phyloP scores from a whole-genome alignment of 768 basidiomycete species.

The Boletus bicolor region DNA sequence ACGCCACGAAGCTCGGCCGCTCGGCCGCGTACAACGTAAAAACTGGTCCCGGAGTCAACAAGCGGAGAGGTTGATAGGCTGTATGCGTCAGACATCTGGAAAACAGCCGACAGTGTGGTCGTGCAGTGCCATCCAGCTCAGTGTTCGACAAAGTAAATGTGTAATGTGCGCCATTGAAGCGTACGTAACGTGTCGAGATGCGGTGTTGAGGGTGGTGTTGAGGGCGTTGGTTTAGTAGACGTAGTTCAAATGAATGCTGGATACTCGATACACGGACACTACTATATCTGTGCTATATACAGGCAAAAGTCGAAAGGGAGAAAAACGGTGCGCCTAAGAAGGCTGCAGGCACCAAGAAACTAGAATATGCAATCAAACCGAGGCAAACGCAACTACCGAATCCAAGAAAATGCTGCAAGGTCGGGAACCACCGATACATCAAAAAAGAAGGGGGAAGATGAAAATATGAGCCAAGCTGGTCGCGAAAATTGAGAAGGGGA shows the following conservation, averaged over 20 bases:
- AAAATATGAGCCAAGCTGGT: neutral
- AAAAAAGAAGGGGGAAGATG: neutral
- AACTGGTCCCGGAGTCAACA: neutral
- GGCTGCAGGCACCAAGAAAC: slow-evolving; percentile 2
- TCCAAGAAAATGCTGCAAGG: neutral
- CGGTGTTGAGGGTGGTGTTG: no score
- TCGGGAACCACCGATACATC: neutral
- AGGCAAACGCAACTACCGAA: neutral
- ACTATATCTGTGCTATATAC: neutral
- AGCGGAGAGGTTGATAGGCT: neutral
- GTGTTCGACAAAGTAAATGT: neutral
- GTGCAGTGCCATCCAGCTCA: neutral
- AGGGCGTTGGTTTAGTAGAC: no score
- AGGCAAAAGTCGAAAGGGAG: neutral
- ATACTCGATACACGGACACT: neutral
- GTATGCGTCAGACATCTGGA: neutral
- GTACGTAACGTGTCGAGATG: no score
- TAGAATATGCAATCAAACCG: neutral
- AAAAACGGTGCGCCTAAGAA: neutral
- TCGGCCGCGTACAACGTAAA: neutral
- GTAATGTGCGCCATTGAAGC: no score
- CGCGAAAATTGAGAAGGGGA: neutral
- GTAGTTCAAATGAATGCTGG: no score
- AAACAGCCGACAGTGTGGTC: neutral
- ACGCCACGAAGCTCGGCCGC: neutral